Evolutionary conservation across 2,329 filamentous ascomycete genomes (phyloP).

Genomic region (Alternaria gansuensis): DNA sequence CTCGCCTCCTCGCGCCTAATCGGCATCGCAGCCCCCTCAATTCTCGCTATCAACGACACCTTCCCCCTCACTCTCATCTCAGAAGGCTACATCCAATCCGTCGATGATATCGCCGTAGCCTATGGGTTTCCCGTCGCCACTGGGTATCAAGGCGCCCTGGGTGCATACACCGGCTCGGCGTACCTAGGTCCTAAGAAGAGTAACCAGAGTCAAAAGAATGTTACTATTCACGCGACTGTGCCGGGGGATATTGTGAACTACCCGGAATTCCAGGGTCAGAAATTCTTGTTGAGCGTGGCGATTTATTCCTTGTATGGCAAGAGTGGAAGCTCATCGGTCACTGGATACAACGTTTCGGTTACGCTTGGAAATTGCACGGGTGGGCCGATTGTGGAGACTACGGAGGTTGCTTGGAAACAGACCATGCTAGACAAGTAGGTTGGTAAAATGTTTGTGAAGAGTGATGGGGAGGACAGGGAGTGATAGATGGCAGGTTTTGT

Average conservation of each 20-base stretch:
- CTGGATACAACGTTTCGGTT: slow-evolving; percentile 36
- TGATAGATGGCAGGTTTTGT: too few species aligned
- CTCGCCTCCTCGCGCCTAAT: slow-evolving; percentile 54
- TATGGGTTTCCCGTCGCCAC: slow-evolving; percentile 50
- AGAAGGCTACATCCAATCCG: slow-evolving; percentile 57
- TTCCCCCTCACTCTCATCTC: slow-evolving; percentile 54
- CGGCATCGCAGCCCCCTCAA: slow-evolving; percentile 56
- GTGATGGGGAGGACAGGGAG: too few species aligned
- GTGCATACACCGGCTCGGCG: slow-evolving; percentile 40
- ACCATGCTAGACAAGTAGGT: slow-evolving; percentile 5
- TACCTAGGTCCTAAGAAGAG: slow-evolving; percentile 50
- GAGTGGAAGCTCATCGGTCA: slow-evolving; percentile 18
- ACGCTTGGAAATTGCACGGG: slow-evolving; percentile 28
- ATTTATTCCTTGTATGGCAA: slow-evolving; percentile 44
- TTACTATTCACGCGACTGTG: slow-evolving; percentile 32
- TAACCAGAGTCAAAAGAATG: slow-evolving; percentile 35
- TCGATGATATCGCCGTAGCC: slow-evolving; percentile 57
- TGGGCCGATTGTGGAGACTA: slow-evolving; percentile 22
- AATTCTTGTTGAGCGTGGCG: slow-evolving; percentile 33
- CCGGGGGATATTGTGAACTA: slow-evolving; percentile 10
- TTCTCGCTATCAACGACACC: slow-evolving; percentile 51
- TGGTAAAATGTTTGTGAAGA: not conserved
- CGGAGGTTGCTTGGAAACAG: slow-evolving; percentile 19
- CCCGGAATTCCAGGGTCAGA: slow-evolving; percentile 13
- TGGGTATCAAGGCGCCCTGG: slow-evolving; percentile 44